phyloP scores from a whole-genome alignment of 345 rosid genomes.

The Iberis pinnata region DNA sequence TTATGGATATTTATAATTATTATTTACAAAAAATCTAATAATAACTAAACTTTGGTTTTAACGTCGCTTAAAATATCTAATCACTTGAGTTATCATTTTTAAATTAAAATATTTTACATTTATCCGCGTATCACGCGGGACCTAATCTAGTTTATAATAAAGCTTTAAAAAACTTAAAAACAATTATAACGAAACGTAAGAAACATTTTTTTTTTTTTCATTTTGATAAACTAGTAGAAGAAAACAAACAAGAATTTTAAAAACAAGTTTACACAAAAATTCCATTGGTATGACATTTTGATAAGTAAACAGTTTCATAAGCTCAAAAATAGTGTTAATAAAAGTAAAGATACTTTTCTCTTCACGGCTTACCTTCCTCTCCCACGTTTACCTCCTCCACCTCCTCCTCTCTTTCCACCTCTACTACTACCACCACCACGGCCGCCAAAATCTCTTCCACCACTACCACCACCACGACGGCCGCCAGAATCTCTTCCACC shows the following conservation, averaged over 20 bases:
- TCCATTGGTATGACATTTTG: conserved; percentile 1
- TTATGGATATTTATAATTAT: too few species aligned
- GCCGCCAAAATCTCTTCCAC: conserved; percentile 10
- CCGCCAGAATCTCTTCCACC: too few species aligned
- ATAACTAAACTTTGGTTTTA: too few species aligned
- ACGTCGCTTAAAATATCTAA: too few species aligned
- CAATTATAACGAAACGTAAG: too few species aligned
- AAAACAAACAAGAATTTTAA: background rate
- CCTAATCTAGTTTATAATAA: too few species aligned
- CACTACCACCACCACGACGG: background rate
- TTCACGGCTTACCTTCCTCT: conserved; percentile 19
- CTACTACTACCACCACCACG: conserved; percentile 14
- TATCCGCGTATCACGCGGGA: too few species aligned
- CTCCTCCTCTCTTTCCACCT: conserved; percentile 22
- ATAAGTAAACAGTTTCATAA: background rate
- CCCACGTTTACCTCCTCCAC: conserved; percentile 27
- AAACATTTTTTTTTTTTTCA: too few species aligned
- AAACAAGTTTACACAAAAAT: conserved; percentile 9
- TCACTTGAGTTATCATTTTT: too few species aligned
- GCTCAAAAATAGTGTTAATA: background rate
- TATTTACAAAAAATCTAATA: too few species aligned
- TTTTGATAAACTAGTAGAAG: background rate
- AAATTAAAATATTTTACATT: too few species aligned
- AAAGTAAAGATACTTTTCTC: background rate
- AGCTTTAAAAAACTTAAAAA: too few species aligned